Evolutionary conservation across 495 filamentous ascomycete species (phyloP).

Genomic region (Talaromyces wortmannii): DNA sequence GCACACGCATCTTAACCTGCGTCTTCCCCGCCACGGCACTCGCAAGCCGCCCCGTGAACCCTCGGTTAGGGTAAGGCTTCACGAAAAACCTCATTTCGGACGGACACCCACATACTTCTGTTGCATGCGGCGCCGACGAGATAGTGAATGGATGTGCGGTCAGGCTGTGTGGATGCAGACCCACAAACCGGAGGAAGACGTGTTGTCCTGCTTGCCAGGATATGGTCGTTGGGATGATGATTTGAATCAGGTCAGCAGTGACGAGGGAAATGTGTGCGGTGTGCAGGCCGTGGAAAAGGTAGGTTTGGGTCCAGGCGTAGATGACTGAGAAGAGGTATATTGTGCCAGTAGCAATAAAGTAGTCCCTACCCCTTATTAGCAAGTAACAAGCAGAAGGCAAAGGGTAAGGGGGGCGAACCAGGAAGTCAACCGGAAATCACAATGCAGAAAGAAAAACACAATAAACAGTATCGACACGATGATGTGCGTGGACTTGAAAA

Average conservation of each 20-base stretch:
- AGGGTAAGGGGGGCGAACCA: constrained; percentile 26
- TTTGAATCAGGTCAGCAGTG: constrained; percentile 31
- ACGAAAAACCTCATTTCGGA: constrained; percentile 37
- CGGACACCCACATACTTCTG: constrained; percentile 10
- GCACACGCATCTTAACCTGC: constrained; percentile 19
- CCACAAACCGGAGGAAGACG: constrained; percentile 40
- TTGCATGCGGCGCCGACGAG: constrained; percentile 25
- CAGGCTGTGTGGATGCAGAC: constrained; percentile 28
- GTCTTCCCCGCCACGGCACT: constrained; percentile 21
- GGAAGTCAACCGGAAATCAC: constrained; percentile 47
- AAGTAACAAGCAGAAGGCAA: too few relatives aligned
- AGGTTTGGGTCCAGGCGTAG: constrained; percentile 35
- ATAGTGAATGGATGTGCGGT: constrained; percentile 49
- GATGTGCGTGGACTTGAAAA: constrained; percentile 52
- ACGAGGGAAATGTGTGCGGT: constrained; percentile 35
- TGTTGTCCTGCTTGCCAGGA: constrained; percentile 44
- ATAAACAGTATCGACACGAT: constrained; percentile 45
- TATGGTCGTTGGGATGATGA: constrained; percentile 37
- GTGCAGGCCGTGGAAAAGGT: constrained; percentile 37
- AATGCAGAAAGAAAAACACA: constrained; percentile 53
- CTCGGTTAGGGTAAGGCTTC: constrained; percentile 19
- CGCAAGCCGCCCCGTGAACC: constrained; percentile 35
- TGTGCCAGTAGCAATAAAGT: constrained; percentile 49
- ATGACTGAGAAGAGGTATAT: constrained; percentile 40
- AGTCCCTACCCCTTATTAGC: too few relatives aligned